Evolutionary conservation across 306 rosid genomes (phyloP), one percentile per base, ranked within the genome.

Genomic region (Cucumis hystrix): DNA sequence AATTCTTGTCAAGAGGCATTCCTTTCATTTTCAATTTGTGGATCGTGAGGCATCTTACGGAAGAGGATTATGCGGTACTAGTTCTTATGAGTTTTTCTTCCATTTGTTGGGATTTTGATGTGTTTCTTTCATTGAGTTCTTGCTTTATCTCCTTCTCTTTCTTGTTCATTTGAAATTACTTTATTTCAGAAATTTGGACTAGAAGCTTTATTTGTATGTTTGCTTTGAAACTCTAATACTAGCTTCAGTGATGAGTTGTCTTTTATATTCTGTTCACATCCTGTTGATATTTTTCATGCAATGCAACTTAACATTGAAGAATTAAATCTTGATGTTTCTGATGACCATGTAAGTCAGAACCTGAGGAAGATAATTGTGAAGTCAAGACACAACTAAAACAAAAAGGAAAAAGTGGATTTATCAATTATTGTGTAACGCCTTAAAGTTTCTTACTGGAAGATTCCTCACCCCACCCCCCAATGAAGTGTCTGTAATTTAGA

Each of bases 1-100:
- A 92, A 80, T 80, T 95, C 85, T 86, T 92, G 85, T 95, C 98
- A 30, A 88, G 98, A 77, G 98, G 98, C 64, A 92, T 95, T 47
- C 97, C 97, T 43, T 95, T 95, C 77, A 80, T 92, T 79, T 92
- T 95, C 91, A 95, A 92, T 84, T 88, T 93, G 41, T 92, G 96
- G 97, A 90, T 95, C 76, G 90, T 92, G 66, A 87, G 98, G 88
- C 94, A 92, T 82, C 96, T 95, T 41, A 89, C 91, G 21, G 84
- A 83, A 76, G 93, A 90, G 80, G 97, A 95, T 81, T 95, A 92
- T 56, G 97, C 98, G 87, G 98, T 94, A 86, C 80, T 7, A 21
- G 52, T 49, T 64, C 61, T 40, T 55, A 7, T 21, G 0, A 23
- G 21, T 73, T 55, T 72, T 4, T 62, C 33, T 54, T 35, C 75